Percentiles rank a stretch among this genome's conserved stretches.
Evolutionary conservation across 2,329 filamentous ascomycete species (phyloP).

Genomic region (Thielaviopsis cerberus): DNA sequence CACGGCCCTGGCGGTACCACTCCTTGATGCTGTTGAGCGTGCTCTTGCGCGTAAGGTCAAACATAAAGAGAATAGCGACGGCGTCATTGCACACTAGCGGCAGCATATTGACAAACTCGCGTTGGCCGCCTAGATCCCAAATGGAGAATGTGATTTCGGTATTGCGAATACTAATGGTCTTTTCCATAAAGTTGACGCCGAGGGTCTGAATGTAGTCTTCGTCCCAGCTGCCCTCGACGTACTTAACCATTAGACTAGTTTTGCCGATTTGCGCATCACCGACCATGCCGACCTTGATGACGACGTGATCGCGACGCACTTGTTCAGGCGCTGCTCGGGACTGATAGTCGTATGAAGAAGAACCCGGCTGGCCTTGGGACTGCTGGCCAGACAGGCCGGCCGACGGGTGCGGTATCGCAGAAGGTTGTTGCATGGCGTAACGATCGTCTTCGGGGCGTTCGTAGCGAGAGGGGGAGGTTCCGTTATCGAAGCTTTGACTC

Average conservation of each 20-base stretch:
- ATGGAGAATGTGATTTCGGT: slow-evolving; percentile 99
- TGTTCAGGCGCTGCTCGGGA: slow-evolving; percentile 16
- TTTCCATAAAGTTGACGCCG: slow-evolving; percentile 99
- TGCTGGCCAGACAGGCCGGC: slow-evolving; percentile 30
- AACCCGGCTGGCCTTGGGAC: slow-evolving; percentile 20
- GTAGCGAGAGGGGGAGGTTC: slow-evolving; percentile 15
- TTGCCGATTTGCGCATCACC: slow-evolving; percentile 98
- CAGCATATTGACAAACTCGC: slow-evolving; percentile 99
- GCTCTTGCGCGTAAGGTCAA: slow-evolving; percentile 92
- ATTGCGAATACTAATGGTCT: slow-evolving; percentile 97
- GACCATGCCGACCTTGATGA: slow-evolving; percentile 99
- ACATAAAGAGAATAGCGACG: slow-evolving; percentile 98
- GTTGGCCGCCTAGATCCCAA: slow-evolving; percentile 93
- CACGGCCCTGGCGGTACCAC: slow-evolving; percentile 93
- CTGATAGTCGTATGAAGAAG: slow-evolving; percentile 20
- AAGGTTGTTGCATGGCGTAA: slow-evolving; percentile 21
- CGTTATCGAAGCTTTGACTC: slow-evolving; percentile 33
- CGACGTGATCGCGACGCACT: slow-evolving; percentile 52
- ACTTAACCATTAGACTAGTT: slow-evolving; percentile 98
- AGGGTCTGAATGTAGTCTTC: slow-evolving; percentile 98
- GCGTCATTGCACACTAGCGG: slow-evolving; percentile 98
- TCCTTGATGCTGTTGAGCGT: slow-evolving; percentile 99
- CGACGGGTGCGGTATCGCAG: slow-evolving; percentile 30
- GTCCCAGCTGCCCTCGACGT: slow-evolving; percentile 98
- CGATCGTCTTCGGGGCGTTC: slow-evolving; percentile 22